Conservation (phyloP, 306 rosid genomes). For the Biancaea sappan region DNA sequence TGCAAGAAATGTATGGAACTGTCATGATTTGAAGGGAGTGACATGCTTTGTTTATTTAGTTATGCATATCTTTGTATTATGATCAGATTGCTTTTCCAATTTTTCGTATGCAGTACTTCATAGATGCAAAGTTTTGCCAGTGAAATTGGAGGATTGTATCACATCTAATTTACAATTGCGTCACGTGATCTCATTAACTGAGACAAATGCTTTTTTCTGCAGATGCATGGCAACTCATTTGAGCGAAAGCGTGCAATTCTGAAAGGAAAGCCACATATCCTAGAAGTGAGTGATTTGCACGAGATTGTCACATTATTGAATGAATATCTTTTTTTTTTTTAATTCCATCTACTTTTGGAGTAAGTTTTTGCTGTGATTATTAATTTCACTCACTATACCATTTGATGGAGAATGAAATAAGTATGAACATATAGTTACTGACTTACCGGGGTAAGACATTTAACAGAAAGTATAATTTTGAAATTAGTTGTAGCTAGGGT, state of each 20-base stretch:
- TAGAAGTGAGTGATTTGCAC: constrained; percentile 58
- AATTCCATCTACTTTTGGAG: background rate
- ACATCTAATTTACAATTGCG: background rate
- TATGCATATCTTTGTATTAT: background rate
- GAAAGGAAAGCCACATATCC: constrained; percentile 57
- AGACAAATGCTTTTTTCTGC: constrained; percentile 37
- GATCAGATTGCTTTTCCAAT: background rate
- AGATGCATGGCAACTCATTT: constrained; percentile 93
- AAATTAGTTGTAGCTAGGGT: no score
- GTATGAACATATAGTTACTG: background rate
- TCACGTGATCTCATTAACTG: constrained; percentile 1
- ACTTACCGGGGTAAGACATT: background rate
- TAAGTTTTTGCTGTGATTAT: background rate
- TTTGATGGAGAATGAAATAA: background rate
- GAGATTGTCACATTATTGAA: background rate
- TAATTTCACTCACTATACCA: background rate
- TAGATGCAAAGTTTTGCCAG: background rate
- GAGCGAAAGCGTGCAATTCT: constrained; percentile 91
- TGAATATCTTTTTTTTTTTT: background rate
- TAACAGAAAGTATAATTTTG: no score
- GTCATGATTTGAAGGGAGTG: no score
- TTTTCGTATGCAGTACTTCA: background rate
- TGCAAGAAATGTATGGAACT: no score
- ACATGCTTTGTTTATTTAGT: background rate
- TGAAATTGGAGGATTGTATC: constrained; percentile 9